Evolutionary conservation across 345 rosid genomes (phyloP), one percentile per base, ranked within the genome.

Genomic region (Crucihimalaya himalaica): DNA sequence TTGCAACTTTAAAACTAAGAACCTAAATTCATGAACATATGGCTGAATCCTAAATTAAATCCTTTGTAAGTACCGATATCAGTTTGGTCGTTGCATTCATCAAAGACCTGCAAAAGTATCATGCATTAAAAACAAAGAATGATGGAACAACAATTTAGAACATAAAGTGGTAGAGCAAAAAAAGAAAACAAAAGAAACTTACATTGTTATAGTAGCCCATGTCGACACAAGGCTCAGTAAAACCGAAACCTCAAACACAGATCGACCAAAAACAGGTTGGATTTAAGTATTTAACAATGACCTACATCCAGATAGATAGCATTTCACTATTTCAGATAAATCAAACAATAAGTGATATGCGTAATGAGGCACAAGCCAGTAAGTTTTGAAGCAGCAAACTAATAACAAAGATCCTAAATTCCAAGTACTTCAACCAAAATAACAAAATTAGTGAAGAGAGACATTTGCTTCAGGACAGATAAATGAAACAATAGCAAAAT

Each of bases 1-100:
- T 43, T 16, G 37, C 51, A 68, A 14, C 18, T 12, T 27, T n/a
- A 34, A 1, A 59, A 35, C 70, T 19, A 39, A 50, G 11, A 51
- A 68, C 50, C 46, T 43, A 69, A 46, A 60, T 13, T 78, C 15
- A 35, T 3, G 39, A 20, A 47, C 55, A 40, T 40, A 61, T 27
- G 50, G 63, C 35, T 45, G 9, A 34, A 65, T 23, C 23, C 25
- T 42, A 46, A 14, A 8, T 5, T 6, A 2, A 48, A 76, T 15
- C 12, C 3, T 23, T 35, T 0, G 14, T 16, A n/a, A 2, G 35
- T 60, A 14, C 98, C 89, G 7, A 72, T 19, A 78, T 92, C 94
- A 66, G 81, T 74, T 66, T 81, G 85, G 73, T 83, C 88, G 78
- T 75, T 75, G 66, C 60, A 79, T 29, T 76, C 84, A 72, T 79